A percentile compares a stretch with the other conserved stretches of the same genome.
Conservation (phyloP, 208 protist species). For the Hexamita inflata region DNA sequence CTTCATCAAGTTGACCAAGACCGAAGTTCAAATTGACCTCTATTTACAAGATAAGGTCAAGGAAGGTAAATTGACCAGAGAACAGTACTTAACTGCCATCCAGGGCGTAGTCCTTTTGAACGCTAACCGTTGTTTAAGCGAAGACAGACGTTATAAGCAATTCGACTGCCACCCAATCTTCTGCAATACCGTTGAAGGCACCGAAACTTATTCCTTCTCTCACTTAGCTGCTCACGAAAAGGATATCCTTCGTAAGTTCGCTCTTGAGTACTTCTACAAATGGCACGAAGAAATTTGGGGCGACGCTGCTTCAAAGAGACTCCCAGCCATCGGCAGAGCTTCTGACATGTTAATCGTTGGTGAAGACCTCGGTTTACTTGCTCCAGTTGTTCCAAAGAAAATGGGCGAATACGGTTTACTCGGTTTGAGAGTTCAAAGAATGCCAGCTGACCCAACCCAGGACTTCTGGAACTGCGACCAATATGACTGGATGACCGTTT, state of each 20-base stretch:
- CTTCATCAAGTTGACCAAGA: neutral
- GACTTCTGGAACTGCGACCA: slow-evolving; percentile 29
- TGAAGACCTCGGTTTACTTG: slow-evolving; percentile 58
- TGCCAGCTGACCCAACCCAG: slow-evolving; percentile 39
- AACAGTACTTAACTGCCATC: neutral
- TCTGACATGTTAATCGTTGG: slow-evolving; percentile 59
- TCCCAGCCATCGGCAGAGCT: slow-evolving; percentile 37
- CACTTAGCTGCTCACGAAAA: slow-evolving; percentile 36
- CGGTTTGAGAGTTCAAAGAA: slow-evolving; percentile 56
- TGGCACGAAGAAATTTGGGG: slow-evolving; percentile 32
- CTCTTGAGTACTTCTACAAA: slow-evolving; percentile 51
- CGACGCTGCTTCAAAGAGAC: slow-evolving; percentile 10
- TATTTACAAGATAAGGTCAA: neutral
- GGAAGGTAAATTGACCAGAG: neutral
- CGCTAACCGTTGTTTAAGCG: neutral
- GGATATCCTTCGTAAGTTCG: slow-evolving; percentile 38
- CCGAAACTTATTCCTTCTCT: slow-evolving; percentile 43
- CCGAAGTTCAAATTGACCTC: neutral
- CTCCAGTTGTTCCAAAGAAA: slow-evolving; percentile 45
- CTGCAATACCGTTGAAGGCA: slow-evolving; percentile 29
- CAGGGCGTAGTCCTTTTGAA: neutral
- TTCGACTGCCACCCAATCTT: slow-evolving; percentile 48
- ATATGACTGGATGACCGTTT: slow-evolving; percentile 32
- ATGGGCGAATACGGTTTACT: slow-evolving; percentile 51
- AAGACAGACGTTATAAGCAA: slow-evolving; percentile 37